Conservation (phyloP, 176 grass and related monocot genomes). For the Raddia distichophylla region DNA sequence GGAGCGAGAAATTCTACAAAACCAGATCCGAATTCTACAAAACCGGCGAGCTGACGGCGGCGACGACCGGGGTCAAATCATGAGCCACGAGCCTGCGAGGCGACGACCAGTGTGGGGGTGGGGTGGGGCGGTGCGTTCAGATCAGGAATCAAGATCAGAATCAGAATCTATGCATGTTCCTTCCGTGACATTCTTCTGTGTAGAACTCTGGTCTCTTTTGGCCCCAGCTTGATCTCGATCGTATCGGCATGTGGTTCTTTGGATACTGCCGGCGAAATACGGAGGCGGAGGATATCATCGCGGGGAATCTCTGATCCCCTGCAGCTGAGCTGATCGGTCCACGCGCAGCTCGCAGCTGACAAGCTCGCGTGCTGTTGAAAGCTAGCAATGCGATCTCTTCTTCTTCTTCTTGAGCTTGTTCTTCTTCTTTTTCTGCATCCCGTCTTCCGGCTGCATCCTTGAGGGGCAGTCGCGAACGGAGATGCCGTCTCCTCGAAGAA, state of each 20-base stretch:
- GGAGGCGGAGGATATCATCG: background rate
- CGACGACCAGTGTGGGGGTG: background rate
- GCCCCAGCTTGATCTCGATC: background rate
- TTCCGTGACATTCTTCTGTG: slow-evolving; percentile 1
- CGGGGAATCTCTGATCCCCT: background rate
- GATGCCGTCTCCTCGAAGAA: background rate
- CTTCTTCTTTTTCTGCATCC: background rate
- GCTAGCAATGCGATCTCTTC: too few relatives aligned
- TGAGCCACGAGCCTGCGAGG: background rate
- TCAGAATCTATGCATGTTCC: slow-evolving; percentile 38
- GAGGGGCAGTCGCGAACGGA: background rate
- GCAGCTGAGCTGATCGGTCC: background rate
- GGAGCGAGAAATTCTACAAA: too few relatives aligned
- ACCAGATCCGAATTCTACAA: too few relatives aligned
- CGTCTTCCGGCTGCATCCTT: background rate
- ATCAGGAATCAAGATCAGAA: too few relatives aligned
- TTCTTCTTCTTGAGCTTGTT: too few relatives aligned
- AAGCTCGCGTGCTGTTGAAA: too few relatives aligned
- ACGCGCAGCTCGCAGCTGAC: background rate
- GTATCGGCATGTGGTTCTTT: slow-evolving; percentile 12
- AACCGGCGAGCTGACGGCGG: too few relatives aligned
- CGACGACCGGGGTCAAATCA: background rate
- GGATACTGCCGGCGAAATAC: slow-evolving; percentile 14
- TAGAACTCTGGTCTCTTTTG: background rate
- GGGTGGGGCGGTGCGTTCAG: too few relatives aligned